Percentiles rank a stretch among this genome's conserved stretches.
Conservation (phyloP, 768 basidiomycete species). For the Suillus bovinus region DNA sequence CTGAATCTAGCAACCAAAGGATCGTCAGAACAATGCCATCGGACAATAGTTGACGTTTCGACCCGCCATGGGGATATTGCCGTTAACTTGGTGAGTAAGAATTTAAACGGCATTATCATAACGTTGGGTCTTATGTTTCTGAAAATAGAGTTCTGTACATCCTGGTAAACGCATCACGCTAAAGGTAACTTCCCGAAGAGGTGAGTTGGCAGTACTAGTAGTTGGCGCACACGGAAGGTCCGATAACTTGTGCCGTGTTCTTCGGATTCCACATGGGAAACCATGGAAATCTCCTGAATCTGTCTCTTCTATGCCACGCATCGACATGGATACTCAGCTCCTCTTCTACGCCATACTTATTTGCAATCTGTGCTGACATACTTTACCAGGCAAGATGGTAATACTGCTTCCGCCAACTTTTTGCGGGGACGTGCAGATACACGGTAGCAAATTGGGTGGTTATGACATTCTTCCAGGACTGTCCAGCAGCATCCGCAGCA, state of each 20-base stretch:
- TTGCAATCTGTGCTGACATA: conserved; percentile 1
- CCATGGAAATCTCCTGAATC: not conserved
- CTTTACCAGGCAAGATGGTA: conserved; percentile 34
- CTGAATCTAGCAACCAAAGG: conserved; percentile 42
- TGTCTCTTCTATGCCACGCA: conserved; percentile 13
- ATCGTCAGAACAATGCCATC: conserved; percentile 28
- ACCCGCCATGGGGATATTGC: conserved; percentile 40
- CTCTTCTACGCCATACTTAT: not conserved
- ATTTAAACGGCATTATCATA: not conserved
- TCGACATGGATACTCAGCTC: not conserved
- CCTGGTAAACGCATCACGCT: conserved; percentile 10
- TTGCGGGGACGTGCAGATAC: conserved; percentile 38
- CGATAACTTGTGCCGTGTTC: not conserved
- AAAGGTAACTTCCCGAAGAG: conserved; percentile 7
- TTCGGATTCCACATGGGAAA: conserved; percentile 3
- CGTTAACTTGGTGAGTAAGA: conserved; percentile 7
- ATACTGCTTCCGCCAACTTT: conserved; percentile 38
- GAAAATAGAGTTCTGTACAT: conserved; percentile 6
- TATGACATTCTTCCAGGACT: conserved; percentile 38
- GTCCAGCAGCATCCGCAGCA: conserved; percentile 28
- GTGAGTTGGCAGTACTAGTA: conserved; percentile 1
- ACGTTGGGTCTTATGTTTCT: conserved; percentile 13
- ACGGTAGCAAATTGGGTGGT: conserved; percentile 32
- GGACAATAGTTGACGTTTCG: conserved; percentile 39
- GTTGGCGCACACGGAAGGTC: not conserved